Evolutionary conservation across 768 basidiomycete species (phyloP).

Genomic region (Russula griseocarnosa): DNA sequence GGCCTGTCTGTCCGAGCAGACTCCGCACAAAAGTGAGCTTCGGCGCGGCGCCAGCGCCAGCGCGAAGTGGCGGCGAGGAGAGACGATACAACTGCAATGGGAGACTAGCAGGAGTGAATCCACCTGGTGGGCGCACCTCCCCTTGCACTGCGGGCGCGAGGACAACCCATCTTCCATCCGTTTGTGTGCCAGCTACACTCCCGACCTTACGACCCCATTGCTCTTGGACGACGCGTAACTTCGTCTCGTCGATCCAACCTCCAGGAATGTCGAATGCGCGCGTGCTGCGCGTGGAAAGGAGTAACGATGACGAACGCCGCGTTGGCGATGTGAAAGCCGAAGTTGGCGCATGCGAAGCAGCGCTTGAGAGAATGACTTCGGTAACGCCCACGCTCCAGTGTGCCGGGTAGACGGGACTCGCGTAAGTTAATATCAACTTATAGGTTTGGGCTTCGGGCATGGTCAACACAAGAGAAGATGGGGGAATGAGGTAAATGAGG

Average conservation of each 20-base stretch:
- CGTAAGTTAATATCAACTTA: slow-evolving; percentile 71
- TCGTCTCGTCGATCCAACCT: slow-evolving; percentile 67
- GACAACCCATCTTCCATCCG: slow-evolving; percentile 84
- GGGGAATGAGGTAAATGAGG: slow-evolving; percentile 78
- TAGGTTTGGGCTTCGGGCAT: slow-evolving; percentile 54
- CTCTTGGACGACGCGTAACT: slow-evolving; percentile 58
- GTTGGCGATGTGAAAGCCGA: slow-evolving; percentile 26
- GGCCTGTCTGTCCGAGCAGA: slow-evolving; percentile 64
- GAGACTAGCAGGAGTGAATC: slow-evolving; percentile 37
- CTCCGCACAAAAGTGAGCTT: slow-evolving; percentile 69
- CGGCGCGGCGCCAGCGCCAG: slow-evolving; percentile 48
- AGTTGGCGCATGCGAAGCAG: slow-evolving; percentile 2
- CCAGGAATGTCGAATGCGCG: slow-evolving; percentile 67
- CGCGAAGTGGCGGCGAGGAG: slow-evolving; percentile 49
- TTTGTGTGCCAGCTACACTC: slow-evolving; percentile 67
- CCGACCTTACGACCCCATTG: slow-evolving; percentile 77
- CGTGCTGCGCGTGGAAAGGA: slow-evolving; percentile 52
- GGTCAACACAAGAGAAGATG: slow-evolving; percentile 76
- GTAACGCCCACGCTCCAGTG: slow-evolving; percentile 80
- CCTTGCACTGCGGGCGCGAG: slow-evolving; percentile 52
- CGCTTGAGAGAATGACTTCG: slow-evolving; percentile 60
- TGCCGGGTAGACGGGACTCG: slow-evolving; percentile 71
- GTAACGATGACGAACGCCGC: slow-evolving; percentile 47
- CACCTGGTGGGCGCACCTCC: slow-evolving; percentile 10
- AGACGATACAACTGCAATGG: slow-evolving; percentile 74